Evolutionary conservation across 768 basidiomycete genomes (phyloP), one percentile per base, ranked within the genome.

Genomic region (Cubamyces lactineus): DNA sequence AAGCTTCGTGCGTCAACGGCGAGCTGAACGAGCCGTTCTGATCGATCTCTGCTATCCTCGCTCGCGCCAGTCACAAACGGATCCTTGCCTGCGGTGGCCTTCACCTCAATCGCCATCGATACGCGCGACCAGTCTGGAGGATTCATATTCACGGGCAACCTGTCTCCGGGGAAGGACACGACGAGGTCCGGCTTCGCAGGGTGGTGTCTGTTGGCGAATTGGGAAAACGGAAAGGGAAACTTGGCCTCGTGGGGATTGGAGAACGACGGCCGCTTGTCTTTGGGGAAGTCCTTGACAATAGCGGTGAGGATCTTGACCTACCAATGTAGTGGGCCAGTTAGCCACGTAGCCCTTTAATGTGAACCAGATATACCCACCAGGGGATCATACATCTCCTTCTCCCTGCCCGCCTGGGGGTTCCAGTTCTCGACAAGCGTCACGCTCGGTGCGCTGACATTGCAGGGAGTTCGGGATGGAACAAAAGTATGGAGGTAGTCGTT

Each of bases 181-280:
- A 47, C 15, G 23, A 59, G 8, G 30, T 59, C 58, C 0, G 58
- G 58, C 13, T 13, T 51, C 5, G 58, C 23, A 1, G 17, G 3
- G 42, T 59, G 58, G 41, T 61, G 59, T 2, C 26, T 15, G 30
- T 30, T 2, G 0, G 57, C 59, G 3, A 57, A 62, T 24, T 58
- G 59, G 9, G 19, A 19, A 40, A 67, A 65, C 9, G 57, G 40
- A 49, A 69, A 65, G 28, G 54, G 43, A 30, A 57, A 11, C 1
- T 30, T 53, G 15, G 39, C 52, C 8, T 51, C 58, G 55, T 50
- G 43, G n/a, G 45, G 64, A 23, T 64, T 21, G 50, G 23, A 51
- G 49, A 59, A 59, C 17, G 58, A 52, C 26, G 38, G 58, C n/a
- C 19, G 34, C 19, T n/a, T 38, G 16, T 52, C 50, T 15, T 21